These are phyloP conservation scores for Oryza glumipatula DNA, from an alignment of 176 grass and related monocot species.

Conservation along the genomic window DNA sequence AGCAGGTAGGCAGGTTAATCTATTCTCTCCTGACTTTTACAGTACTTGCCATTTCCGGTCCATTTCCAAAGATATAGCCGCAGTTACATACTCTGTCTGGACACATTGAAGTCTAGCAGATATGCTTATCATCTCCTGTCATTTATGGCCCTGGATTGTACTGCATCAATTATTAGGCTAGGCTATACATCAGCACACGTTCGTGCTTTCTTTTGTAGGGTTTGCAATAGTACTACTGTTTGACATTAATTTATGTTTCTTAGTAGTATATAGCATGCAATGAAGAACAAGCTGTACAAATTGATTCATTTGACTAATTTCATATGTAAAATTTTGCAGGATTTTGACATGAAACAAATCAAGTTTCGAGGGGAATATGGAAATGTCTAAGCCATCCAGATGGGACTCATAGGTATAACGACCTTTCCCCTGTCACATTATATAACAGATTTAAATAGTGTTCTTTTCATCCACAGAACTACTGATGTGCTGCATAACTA, in stretches of 20 bases:
- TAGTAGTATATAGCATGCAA: background rate
- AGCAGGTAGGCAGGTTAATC: background rate
- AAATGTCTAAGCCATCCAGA: background rate
- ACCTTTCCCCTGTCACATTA: background rate
- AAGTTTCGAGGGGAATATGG: background rate
- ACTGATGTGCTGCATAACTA: background rate
- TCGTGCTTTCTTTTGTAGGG: background rate
- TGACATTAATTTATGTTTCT: background rate
- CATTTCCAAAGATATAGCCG: conserved; percentile 31
- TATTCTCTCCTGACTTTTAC: conserved; percentile 8
- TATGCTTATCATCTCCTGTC: conserved; percentile 30
- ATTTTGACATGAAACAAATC: background rate
- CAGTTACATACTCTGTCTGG: conserved; percentile 17
- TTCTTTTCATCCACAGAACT: background rate
- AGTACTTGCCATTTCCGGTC: background rate
- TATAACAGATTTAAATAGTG: background rate
- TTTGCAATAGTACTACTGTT: background rate
- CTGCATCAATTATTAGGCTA: background rate
- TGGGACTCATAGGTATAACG: background rate
- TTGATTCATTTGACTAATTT: background rate
- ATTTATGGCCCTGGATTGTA: conserved; percentile 38
- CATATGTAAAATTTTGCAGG: background rate
- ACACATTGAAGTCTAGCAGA: conserved; percentile 35
- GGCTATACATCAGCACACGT: background rate
- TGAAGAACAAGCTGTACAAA: background rate